Conservation (phyloP, 2,329 filamentous ascomycete species). For the Laburnicola sp. region DNA sequence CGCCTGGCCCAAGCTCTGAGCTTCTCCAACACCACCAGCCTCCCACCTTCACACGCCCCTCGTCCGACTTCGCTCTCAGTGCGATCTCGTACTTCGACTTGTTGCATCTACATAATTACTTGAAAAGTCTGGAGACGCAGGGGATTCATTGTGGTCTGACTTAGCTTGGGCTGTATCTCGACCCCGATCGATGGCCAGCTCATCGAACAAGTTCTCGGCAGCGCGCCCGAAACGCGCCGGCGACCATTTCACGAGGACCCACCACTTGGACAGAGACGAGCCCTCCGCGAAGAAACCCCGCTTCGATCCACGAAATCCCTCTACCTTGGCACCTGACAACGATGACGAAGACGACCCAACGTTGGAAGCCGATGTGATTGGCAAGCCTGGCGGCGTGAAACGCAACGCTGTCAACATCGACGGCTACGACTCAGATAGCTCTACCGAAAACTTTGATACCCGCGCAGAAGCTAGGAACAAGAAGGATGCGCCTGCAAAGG, state of each 20-base stretch:
- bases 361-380: constrained; percentile 91
- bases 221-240: constrained; percentile 81
- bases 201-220: constrained; percentile 46
- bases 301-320: constrained; percentile 94
- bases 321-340: constrained; percentile 81
- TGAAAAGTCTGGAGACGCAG: too few relatives aligned
- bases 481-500: constrained; percentile 52
- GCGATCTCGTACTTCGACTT: not conserved
- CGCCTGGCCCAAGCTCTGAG: constrained; percentile 28
- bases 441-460: constrained; percentile 85
- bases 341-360: constrained; percentile 74
- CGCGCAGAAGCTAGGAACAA: constrained; percentile 64
- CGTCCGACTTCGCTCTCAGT: not conserved
- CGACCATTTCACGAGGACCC: constrained; percentile 76
- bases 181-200: constrained; percentile 30
- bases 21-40: constrained; percentile 10
- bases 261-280: constrained; percentile 63
- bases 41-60: not conserved
- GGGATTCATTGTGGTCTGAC: too few relatives aligned
- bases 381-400: constrained; percentile 73
- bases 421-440: constrained; percentile 91
- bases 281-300: constrained; percentile 73
- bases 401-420: constrained; percentile 95
- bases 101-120: not conserved
- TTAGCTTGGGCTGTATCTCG: not conserved